Conservation (phyloP, 108 stramenopile genomes). For the Aureococcus anophagefferens region DNA sequence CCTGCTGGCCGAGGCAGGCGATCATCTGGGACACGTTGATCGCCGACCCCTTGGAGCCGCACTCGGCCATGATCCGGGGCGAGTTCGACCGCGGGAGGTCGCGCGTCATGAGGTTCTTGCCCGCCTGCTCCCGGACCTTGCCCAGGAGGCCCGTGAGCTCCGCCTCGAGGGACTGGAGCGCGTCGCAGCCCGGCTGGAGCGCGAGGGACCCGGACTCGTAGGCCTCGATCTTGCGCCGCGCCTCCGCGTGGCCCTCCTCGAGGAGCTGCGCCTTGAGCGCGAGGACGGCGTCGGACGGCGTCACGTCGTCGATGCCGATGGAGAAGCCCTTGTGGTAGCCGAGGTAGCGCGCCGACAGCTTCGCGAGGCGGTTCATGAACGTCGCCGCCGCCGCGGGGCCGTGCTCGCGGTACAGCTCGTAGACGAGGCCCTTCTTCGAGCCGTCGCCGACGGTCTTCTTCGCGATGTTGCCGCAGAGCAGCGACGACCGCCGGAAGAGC, state of each 20-base stretch:
- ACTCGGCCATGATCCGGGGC: conserved; percentile 92
- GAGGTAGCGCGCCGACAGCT: conserved; percentile 82
- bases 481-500: conserved; percentile 75
- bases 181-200: conserved; percentile 87
- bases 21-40: conserved; percentile 99
- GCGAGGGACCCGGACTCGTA: conserved; percentile 75
- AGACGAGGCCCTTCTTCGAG: conserved; percentile 84
- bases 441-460: conserved; percentile 95
- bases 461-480: conserved; percentile 82
- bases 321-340: conserved; percentile 83
- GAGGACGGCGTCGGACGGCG: conserved; percentile 62
- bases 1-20: conserved; percentile 96
- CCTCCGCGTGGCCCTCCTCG: conserved; percentile 59
- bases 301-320: conserved; percentile 96
- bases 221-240: conserved; percentile 65
- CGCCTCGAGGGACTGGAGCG: conserved; percentile 87
- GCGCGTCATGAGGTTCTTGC: conserved; percentile 83
- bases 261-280: conserved; percentile 71
- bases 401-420: conserved; percentile 76
- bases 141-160: conserved; percentile 68
- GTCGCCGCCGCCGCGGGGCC: conserved; percentile 56
- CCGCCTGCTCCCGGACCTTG: conserved; percentile 82
- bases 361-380: conserved; percentile 87
- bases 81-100: conserved; percentile 63
- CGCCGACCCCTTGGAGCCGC: conserved; percentile 95